Base-by-base conservation (phyloP, 345 rosid genomes). In the Populus nigra region DNA sequence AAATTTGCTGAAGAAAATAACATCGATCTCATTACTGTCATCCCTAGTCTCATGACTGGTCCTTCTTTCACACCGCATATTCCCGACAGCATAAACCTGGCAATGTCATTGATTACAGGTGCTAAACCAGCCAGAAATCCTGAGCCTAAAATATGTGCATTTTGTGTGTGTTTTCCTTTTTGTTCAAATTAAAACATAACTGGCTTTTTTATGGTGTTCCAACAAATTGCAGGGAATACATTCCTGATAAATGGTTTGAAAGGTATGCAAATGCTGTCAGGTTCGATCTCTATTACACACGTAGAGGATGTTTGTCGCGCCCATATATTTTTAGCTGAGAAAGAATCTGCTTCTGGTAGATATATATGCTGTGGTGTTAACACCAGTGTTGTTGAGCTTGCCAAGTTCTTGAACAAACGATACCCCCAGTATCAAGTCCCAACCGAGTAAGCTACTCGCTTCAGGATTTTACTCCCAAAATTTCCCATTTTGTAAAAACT, bases 231-330 rank as follows among this genome's bases (percentile, higher is more conserved):
- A 93, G 98, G 98, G 49, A 84, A 91, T 2, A 91, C 91, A 65
- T 86, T 89, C 85, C 73, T 87, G 65, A 62, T 89, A 68, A 86
- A 72, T 17, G 93, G 70, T 5, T 67, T 95, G 82, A 92, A 90
- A 69, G 98, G 92, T 1, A 92, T 93, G 98, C 97, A 95, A 76
- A 88, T 89, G 91, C 78, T 89, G 79, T 92, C 97, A 17, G 98
- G 99, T 27, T 95, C 96, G 1, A 83, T 95, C 83, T 91, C 97
- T 47, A 76, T 92, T 7, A 29, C 89, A 9, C 98, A 96, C 59
- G 99, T 95, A 17, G 90, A 88, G 69, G 98, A 95, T 53, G 89
- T 89, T 20, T 92, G 94, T 74, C 89, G 89, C 0, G 96, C 99
- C 7, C 99, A 96, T 84, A 23, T 90, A 36, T 96, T 93, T 74